Conservation (phyloP, 768 basidiomycete species). For the Trametes elegans region DNA sequence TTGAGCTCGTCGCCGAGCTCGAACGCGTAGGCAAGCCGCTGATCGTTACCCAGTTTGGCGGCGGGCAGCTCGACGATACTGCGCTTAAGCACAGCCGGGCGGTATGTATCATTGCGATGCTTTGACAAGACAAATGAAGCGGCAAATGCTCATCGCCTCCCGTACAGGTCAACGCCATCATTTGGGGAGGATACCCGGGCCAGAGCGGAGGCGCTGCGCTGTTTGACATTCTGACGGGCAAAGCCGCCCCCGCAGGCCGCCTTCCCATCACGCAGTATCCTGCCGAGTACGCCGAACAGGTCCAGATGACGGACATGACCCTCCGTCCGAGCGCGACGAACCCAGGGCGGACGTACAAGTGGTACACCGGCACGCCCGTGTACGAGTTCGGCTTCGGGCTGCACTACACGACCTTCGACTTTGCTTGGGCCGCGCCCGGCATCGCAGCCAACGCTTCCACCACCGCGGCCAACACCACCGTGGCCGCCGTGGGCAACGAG, state of each 20-base stretch:
- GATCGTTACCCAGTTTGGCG: conserved; percentile 54
- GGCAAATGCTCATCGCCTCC: not conserved
- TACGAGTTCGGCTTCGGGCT: conserved; percentile 54
- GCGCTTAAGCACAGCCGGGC: conserved; percentile 40
- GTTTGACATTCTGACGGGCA: conserved; percentile 51
- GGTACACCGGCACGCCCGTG: conserved; percentile 51
- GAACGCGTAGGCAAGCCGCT: conserved; percentile 48
- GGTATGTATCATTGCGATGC: conserved; percentile 31
- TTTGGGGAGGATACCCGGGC: conserved; percentile 60
- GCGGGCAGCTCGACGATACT: conserved; percentile 53
- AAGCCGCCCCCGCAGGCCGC: conserved; percentile 52
- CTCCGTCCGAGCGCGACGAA: conserved; percentile 46
- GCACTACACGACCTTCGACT: conserved; percentile 50
- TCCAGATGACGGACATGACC: conserved; percentile 59
- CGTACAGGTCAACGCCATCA: conserved; percentile 46
- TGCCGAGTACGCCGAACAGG: conserved; percentile 42
- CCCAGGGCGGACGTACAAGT: conserved; percentile 59
- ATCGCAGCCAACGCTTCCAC: not conserved
- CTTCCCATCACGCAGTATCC: conserved; percentile 55
- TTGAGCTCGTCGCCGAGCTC: conserved; percentile 46
- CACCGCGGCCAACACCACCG: no score
- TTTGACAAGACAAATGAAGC: not conserved
- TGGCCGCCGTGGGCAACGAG: not conserved
- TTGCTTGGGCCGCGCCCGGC: conserved; percentile 35
- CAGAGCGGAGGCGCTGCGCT: conserved; percentile 55